Evolutionary conservation across 345 rosid genomes (phyloP).

Genomic region (Bruguiera sexangula): DNA sequence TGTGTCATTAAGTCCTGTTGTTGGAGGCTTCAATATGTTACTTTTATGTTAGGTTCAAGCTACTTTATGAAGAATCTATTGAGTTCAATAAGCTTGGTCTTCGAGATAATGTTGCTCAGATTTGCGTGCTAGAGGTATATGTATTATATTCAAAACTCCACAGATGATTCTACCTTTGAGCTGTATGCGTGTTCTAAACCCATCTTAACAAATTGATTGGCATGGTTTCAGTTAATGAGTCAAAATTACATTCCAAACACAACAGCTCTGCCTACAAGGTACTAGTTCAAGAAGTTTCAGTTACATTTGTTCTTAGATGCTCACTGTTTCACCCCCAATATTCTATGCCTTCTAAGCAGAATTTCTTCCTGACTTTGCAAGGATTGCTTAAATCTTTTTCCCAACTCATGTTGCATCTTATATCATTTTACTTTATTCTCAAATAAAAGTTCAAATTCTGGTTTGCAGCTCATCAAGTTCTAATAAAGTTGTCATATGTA

Average conservation of each 20-base stretch:
- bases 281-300: constrained; percentile 13
- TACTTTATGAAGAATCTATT: constrained; percentile 77
- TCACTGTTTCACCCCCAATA: neutral
- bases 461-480: constrained; percentile 48
- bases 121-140: constrained; percentile 86
- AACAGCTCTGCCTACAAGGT: constrained; percentile 47
- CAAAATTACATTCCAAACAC: constrained; percentile 31
- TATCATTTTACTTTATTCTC: neutral
- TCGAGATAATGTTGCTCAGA: constrained; percentile 97
- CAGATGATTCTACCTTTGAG: constrained; percentile 3
- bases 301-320: neutral
- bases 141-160: constrained; percentile 3
- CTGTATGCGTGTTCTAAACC: neutral
- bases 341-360: no score
- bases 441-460: constrained; percentile 3
- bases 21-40: constrained; percentile 22
- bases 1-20: constrained; percentile 13
- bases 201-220: neutral
- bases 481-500: constrained; percentile 66
- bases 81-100: constrained; percentile 80
- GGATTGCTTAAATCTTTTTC: neutral
- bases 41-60: constrained; percentile 64
- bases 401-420: neutral
- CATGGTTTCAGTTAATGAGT: constrained; percentile 33
- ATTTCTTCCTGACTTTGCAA: neutral